Evolutionary conservation across 2,329 filamentous ascomycete species (phyloP), one percentile per base, ranked within the genome.

Genomic region (Elsinoe australis): DNA sequence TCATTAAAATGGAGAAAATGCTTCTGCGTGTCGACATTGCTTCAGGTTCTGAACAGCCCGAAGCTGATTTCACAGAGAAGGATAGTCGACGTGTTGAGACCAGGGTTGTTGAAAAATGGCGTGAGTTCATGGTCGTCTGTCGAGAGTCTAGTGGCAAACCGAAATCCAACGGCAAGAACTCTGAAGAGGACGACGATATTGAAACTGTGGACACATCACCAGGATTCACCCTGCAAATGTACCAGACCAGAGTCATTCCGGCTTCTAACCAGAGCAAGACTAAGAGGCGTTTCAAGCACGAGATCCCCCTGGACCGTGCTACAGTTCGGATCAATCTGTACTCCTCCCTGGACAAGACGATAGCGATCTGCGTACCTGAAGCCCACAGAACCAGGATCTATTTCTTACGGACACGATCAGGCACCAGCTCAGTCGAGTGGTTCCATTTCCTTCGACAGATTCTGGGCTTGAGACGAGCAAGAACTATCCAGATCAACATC

Each of bases 1-100:
- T 83, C 45, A 67, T 83, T 50, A 82, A 82, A 61, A 79, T 80
- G 63, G 79, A 83, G 58, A 78, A 75, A 51, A 84, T 84, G 80
- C 71, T 84, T 17, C 74, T 83, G 15, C 71, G 78, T 17, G 71
- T 82, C 18, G 80, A 82, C 55, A 57, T 64, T 49, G 68, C 69
- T 32, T 38, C 41, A 6, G 52, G 52, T 10, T 72, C 68, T 5
- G 57, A 68, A 32, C 70, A 73, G 53, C 63, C 81, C 6, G 73
- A 77, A 1, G 70, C 74, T 5, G 77, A 82, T 50, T 83, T 78
- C 54, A 75, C 78, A 47, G 80, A 84, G 59, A 82, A 81, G 54
- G 72, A 74, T 36, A 80, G 75, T 52, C 67, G 78, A 51, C 72
- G 74, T 52, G 72, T 79, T 38, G 75, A 79, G 52, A 77, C 77